Evolutionary conservation across 208 protist species (phyloP).

Genomic region (Acanthamoeba polyphaga): DNA sequence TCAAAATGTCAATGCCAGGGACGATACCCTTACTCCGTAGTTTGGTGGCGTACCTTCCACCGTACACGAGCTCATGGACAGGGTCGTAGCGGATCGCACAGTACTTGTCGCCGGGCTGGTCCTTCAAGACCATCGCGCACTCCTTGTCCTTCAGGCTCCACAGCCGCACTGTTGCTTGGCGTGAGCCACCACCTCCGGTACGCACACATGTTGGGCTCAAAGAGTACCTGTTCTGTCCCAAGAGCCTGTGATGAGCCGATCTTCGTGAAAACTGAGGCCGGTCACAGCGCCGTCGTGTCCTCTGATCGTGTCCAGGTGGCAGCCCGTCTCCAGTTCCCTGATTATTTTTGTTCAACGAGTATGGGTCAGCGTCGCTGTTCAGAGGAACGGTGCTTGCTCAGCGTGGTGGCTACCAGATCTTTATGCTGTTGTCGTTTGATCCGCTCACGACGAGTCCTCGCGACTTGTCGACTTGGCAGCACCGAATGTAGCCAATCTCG

Average conservation of each 20-base stretch:
- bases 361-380: not conserved
- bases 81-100: conserved; percentile 50
- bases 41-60: not conserved
- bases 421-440: conserved; percentile 45
- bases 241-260: conserved; percentile 38
- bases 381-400: not conserved
- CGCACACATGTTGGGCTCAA: not conserved
- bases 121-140: conserved; percentile 11
- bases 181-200: not conserved
- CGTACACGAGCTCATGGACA: conserved; percentile 9
- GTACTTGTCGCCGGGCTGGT: conserved; percentile 28
- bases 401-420: conserved; percentile 26
- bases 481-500: conserved; percentile 55
- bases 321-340: conserved; percentile 26
- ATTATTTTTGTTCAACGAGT: not conserved
- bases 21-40: not conserved
- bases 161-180: not conserved
- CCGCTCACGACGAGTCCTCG: conserved; percentile 32
- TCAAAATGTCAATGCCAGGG: not conserved
- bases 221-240: conserved; percentile 12
- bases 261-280: not conserved
- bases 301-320: conserved; percentile 7
- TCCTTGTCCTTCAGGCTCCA: conserved; percentile 23
- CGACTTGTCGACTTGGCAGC: conserved; percentile 47
- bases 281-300: conserved; percentile 37